Percentiles rank a stretch among this genome's conserved stretches.
These are phyloP conservation scores for Xerocomellus amylosporus DNA, from an alignment of 768 basidiomycete genomes.

Conservation along the genomic window DNA sequence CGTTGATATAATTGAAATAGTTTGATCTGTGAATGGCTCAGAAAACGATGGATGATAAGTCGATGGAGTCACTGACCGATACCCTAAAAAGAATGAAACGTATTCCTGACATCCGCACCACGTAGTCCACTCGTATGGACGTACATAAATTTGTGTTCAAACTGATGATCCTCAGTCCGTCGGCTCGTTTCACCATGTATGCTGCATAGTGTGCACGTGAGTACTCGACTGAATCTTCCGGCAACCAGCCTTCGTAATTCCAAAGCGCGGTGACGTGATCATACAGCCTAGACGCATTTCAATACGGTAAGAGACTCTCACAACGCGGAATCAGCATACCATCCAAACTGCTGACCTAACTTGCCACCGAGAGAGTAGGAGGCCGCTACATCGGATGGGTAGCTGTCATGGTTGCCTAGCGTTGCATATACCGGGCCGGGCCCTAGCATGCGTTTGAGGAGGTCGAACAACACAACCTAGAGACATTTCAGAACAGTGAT, in stretches of 20 bases:
- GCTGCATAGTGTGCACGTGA: conserved; percentile 70
- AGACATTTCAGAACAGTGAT: conserved; percentile 6
- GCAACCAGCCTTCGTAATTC: conserved; percentile 70
- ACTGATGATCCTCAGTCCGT: conserved; percentile 69
- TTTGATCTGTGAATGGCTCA: conserved; percentile 46
- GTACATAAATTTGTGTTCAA: conserved; percentile 75
- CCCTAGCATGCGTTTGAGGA: conserved; percentile 60
- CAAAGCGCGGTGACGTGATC: conserved; percentile 70
- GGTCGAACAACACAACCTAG: conserved; percentile 62
- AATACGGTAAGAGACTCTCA: background rate
- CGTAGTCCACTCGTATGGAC: conserved; percentile 24
- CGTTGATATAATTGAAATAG: conserved; percentile 75
- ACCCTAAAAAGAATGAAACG: conserved; percentile 26
- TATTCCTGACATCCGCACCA: background rate
- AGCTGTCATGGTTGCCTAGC: conserved; percentile 76
- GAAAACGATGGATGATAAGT: conserved; percentile 1
- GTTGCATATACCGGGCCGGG: conserved; percentile 73
- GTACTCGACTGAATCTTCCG: conserved; percentile 48
- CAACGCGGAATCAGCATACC: conserved; percentile 39
- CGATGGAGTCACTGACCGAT: conserved; percentile 20
- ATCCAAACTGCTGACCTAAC: conserved; percentile 62
- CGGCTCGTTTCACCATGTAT: conserved; percentile 64
- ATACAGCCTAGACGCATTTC: conserved; percentile 55
- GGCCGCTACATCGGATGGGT: conserved; percentile 56
- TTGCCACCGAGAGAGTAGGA: conserved; percentile 53